Percentiles rank a stretch among this genome's conserved stretches.
Conservation (phyloP, 176 grass and related monocot species). For the bread wheat (Triticum aestivum) region DNA sequence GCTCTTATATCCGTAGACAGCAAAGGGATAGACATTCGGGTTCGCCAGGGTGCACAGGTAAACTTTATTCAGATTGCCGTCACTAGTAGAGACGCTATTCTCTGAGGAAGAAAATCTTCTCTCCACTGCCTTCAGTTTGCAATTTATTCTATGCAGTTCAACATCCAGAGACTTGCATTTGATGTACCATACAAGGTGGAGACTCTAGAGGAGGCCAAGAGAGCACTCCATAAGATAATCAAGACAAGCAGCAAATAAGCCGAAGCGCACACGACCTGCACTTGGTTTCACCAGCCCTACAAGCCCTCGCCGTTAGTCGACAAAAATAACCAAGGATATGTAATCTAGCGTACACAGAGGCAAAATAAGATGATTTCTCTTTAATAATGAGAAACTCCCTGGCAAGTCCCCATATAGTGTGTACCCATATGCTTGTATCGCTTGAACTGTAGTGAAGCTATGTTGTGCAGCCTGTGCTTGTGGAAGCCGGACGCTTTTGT, state of each 20-base stretch:
- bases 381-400: constrained; percentile 29
- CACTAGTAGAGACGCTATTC: neutral
- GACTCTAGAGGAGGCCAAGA: constrained; percentile 97
- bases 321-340: neutral
- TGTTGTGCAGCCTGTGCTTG: neutral
- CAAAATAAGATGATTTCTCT: neutral
- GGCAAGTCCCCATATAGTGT: constrained; percentile 18
- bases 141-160: constrained; percentile 59
- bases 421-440: constrained; percentile 17
- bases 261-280: neutral
- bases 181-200: constrained; percentile 78
- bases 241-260: constrained; percentile 50
- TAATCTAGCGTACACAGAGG: constrained; percentile 22
- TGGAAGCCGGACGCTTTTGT: neutral
- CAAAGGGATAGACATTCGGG: constrained; percentile 95
- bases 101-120: neutral
- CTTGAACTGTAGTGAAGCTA: neutral
- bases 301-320: neutral
- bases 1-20: constrained; percentile 99
- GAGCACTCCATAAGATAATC: constrained; percentile 77
- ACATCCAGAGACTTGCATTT: constrained; percentile 72
- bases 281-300: neutral
- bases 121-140: neutral
- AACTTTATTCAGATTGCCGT: neutral
- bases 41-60: constrained; percentile 99